A percentile compares a stretch with the other conserved stretches of the same genome.
phyloP scores from a whole-genome alignment of 2,329 filamentous ascomycete genomes.

The Penicillium sp. region DNA sequence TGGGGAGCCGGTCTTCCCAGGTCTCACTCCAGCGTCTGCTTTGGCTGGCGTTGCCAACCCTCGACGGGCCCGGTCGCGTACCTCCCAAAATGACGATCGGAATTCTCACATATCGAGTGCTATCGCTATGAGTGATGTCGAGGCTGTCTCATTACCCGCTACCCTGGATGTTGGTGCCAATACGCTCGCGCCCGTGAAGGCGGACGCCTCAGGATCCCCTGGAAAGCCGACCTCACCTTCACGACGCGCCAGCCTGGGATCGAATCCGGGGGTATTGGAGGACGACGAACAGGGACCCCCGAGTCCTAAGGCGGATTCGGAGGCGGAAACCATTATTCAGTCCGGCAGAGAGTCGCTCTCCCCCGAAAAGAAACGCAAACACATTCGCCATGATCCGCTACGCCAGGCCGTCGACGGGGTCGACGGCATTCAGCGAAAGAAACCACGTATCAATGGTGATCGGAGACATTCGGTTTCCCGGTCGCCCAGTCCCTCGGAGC shows the following conservation, averaged over 20 bases:
- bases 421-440: slow-evolving; percentile 32
- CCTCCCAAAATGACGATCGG: slow-evolving; percentile 47
- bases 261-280: slow-evolving; percentile 26
- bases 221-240: slow-evolving; percentile 21
- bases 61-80: slow-evolving; percentile 35
- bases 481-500: slow-evolving; percentile 27
- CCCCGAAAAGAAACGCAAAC: slow-evolving; percentile 47
- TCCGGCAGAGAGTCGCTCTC: slow-evolving; percentile 47
- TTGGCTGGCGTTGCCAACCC: slow-evolving; percentile 36
- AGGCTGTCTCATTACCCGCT: slow-evolving; percentile 41
- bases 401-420: slow-evolving; percentile 25
- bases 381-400: slow-evolving; percentile 40
- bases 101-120: slow-evolving; percentile 39
- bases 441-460: slow-evolving; percentile 30
- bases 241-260: slow-evolving; percentile 21
- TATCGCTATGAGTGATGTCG: slow-evolving; percentile 51
- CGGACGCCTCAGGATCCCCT: slow-evolving; percentile 29
- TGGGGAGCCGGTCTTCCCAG: slow-evolving; percentile 2
- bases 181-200: slow-evolving; percentile 31
- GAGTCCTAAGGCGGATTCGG: slow-evolving; percentile 47
- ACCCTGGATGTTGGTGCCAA: slow-evolving; percentile 36
- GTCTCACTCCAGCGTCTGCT: slow-evolving; percentile 26
- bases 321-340: slow-evolving; percentile 52
- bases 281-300: slow-evolving; percentile 36
- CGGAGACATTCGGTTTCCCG: slow-evolving; percentile 22